These are phyloP conservation scores for Colletotrichum sp. DNA, from an alignment of 2,329 filamentous ascomycete genomes.

Conservation along the genomic window DNA sequence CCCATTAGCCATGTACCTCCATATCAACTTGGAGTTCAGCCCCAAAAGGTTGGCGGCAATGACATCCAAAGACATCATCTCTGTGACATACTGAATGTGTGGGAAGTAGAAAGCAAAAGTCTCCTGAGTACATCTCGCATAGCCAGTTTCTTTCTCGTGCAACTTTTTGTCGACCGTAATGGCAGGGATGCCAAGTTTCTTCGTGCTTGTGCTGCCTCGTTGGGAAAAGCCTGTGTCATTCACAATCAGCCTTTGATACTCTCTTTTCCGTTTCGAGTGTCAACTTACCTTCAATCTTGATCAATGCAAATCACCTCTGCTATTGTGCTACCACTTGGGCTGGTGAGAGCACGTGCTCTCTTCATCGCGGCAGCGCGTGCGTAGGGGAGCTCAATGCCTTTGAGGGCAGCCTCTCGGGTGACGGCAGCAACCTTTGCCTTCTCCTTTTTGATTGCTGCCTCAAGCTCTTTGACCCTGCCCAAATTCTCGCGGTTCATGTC, in stretches of 20 bases:
- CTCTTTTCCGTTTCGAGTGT: neutral
- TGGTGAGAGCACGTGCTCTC: neutral
- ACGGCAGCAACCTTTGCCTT: neutral
- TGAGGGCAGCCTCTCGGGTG: neutral
- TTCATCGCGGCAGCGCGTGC: neutral
- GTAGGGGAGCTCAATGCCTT: neutral
- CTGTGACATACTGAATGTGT: neutral
- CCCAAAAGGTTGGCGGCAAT: neutral
- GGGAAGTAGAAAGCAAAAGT: neutral
- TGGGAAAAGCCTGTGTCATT: neutral
- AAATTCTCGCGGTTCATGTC: neutral
- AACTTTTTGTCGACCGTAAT: neutral
- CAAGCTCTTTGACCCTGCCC: neutral
- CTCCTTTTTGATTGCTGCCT: neutral
- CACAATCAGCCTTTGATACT: neutral
- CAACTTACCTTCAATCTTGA: neutral
- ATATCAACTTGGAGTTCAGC: neutral
- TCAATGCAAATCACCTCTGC: neutral
- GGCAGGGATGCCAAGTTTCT: neutral
- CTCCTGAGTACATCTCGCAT: accelerated
- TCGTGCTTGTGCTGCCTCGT: neutral
- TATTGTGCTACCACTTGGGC: neutral
- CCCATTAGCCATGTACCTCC: neutral
- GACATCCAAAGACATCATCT: neutral
- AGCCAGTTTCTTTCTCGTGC: neutral